phyloP scores from a whole-genome alignment of 129 eudicot species.

The Chrysanthemum lavandulifolium region DNA sequence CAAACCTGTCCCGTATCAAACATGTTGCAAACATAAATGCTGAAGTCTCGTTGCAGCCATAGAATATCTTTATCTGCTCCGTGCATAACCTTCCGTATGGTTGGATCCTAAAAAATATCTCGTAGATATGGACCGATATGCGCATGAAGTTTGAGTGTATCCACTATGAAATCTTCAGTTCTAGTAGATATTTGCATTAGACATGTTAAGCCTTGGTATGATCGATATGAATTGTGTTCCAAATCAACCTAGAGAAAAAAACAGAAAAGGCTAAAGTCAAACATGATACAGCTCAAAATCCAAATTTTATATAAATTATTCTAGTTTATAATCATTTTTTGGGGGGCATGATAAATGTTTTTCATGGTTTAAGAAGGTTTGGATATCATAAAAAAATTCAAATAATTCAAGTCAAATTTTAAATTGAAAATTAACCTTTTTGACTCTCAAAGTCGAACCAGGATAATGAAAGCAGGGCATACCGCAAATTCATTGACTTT shows the following conservation, averaged over 20 bases:
- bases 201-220: conserved; percentile 88
- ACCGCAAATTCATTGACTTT: conserved; percentile 75
- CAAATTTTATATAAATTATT: neutral
- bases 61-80: too few relatives aligned
- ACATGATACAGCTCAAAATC: neutral
- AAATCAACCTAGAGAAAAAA: conserved; percentile 59
- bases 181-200: conserved; percentile 93
- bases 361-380: neutral
- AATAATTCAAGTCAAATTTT: neutral
- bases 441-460: conserved; percentile 1
- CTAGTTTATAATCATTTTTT: neutral
- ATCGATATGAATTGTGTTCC: conserved; percentile 80
- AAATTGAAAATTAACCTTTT: neutral
- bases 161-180: conserved; percentile 75
- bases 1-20: conserved; percentile 34
- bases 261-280: conserved; percentile 16
- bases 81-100: too few relatives aligned
- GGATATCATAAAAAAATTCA: neutral
- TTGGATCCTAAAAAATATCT: too few relatives aligned
- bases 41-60: too few relatives aligned
- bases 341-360: neutral
- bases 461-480: conserved; percentile 14
- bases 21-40: too few relatives aligned
- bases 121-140: neutral
- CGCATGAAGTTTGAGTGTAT: conserved; percentile 73